Conservation (phyloP, 1,284 basidiomycete species). For the Ustilago crameri region DNA sequence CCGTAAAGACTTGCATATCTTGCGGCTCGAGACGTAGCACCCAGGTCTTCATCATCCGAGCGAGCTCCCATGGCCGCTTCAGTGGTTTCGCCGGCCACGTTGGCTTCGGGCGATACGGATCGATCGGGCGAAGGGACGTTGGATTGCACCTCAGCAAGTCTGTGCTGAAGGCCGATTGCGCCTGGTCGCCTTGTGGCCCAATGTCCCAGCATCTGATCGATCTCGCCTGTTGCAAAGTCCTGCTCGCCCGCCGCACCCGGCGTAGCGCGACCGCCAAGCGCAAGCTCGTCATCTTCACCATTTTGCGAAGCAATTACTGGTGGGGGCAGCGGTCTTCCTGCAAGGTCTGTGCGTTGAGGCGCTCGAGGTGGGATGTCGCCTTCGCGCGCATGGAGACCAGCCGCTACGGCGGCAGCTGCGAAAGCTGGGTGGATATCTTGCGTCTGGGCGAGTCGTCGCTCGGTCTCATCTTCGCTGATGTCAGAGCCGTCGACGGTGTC, state of each 20-base stretch:
- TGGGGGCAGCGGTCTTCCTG: constrained; percentile 59
- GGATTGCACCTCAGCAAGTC: constrained; percentile 35
- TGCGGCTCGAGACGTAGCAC: constrained; percentile 73
- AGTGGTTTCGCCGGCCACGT: constrained; percentile 13
- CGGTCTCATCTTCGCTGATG: constrained; percentile 57
- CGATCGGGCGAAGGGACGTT: constrained; percentile 38
- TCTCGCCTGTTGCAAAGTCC: constrained; percentile 56
- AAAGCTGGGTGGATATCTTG: constrained; percentile 38
- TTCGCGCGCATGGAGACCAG: constrained; percentile 22
- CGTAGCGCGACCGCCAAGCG: constrained; percentile 50
- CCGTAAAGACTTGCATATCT: constrained; percentile 78
- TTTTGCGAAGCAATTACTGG: constrained; percentile 61
- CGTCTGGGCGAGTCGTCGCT: constrained; percentile 45
- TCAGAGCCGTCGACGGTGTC: constrained; percentile 57
- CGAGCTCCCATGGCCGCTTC: constrained; percentile 35
- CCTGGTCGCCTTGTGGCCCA: constrained; percentile 41
- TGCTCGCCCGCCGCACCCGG: constrained; percentile 43
- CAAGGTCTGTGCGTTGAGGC: constrained; percentile 54
- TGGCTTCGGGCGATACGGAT: constrained; percentile 35
- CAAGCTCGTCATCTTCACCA: constrained; percentile 48
- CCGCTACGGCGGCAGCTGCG: constrained; percentile 37
- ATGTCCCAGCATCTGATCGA: constrained; percentile 60
- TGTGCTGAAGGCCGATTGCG: constrained; percentile 26
- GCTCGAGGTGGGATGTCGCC: constrained; percentile 34
- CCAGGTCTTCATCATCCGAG: constrained; percentile 44